These are phyloP conservation scores for Leavenworthia alabamica DNA, from an alignment of 345 rosid species.

Conservation along the genomic window DNA sequence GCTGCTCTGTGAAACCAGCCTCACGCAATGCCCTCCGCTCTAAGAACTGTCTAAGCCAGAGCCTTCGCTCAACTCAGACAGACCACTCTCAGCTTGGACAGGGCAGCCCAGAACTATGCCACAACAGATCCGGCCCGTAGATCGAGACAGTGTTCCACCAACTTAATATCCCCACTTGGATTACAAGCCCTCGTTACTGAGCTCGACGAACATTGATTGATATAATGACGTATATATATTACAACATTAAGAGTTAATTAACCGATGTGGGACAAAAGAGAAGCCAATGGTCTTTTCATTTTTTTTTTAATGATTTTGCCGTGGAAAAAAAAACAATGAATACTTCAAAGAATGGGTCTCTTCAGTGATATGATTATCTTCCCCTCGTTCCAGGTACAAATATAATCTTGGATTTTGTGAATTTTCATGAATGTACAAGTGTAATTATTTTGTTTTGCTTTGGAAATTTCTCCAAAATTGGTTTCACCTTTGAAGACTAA, in stretches of 20 bases:
- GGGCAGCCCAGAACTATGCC: constrained; percentile 11
- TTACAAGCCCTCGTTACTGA: constrained; percentile 27
- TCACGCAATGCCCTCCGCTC: constrained; percentile 40
- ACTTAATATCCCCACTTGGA: constrained; percentile 10
- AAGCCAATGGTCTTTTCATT: too few species aligned
- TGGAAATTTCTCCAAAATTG: neutral
- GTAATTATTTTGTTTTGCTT: too few species aligned
- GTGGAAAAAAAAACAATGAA: neutral
- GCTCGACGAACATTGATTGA: neutral
- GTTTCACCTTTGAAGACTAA: neutral
- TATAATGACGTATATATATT: neutral
- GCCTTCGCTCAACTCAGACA: neutral
- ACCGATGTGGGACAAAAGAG: constrained; percentile 21
- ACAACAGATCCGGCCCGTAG: neutral
- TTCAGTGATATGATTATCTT: neutral
- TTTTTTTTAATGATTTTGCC: too few species aligned
- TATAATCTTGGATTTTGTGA: neutral
- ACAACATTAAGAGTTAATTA: neutral
- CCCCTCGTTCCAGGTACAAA: neutral
- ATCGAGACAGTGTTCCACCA: constrained; percentile 11
- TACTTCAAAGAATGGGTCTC: neutral
- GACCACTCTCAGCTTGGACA: constrained; percentile 28
- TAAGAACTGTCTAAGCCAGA: neutral
- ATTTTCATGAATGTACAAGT: neutral
- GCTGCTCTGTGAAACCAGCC: constrained; percentile 41